phyloP scores from a whole-genome alignment of 2,329 filamentous ascomycete species.

The Emergomyces africanus region DNA sequence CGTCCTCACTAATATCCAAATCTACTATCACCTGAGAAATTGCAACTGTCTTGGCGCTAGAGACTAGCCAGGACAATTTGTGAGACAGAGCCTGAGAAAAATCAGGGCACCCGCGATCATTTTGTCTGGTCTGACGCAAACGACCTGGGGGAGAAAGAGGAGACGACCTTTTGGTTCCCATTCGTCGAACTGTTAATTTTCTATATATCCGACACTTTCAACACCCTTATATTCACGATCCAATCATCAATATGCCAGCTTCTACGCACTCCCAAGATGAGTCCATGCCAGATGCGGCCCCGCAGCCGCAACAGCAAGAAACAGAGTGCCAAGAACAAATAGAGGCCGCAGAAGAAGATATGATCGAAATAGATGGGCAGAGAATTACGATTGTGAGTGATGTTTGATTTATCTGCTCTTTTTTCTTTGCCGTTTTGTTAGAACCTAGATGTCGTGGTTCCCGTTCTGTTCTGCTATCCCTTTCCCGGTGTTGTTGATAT shows the following conservation, averaged over 20 bases:
- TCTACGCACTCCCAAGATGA: slow-evolving; percentile 30
- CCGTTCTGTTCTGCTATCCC: too few relatives aligned
- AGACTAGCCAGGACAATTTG: neutral
- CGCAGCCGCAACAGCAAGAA: slow-evolving; percentile 9
- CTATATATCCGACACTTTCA: neutral
- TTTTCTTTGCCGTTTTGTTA: neutral
- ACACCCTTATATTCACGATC: neutral
- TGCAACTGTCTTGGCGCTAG: neutral
- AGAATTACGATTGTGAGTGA: slow-evolving; percentile 47
- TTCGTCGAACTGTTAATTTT: neutral
- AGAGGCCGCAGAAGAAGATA: slow-evolving; percentile 38
- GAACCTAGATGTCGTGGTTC: neutral
- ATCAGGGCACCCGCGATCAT: neutral
- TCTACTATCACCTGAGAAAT: neutral
- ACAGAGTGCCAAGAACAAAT: slow-evolving; percentile 30
- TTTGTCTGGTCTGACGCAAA: neutral
- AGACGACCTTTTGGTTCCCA: neutral
- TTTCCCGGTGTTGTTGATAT: too few relatives aligned
- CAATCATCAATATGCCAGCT: slow-evolving; percentile 20
- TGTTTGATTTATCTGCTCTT: neutral
- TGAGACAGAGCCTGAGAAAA: neutral
- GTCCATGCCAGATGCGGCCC: slow-evolving; percentile 28
- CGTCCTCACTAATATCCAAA: neutral
- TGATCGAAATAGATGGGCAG: slow-evolving; percentile 31
- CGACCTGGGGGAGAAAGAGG: neutral